These are phyloP conservation scores for Cyberlindnera petersonii DNA, from an alignment of 805 yeast genomes.

Conservation along the genomic window DNA sequence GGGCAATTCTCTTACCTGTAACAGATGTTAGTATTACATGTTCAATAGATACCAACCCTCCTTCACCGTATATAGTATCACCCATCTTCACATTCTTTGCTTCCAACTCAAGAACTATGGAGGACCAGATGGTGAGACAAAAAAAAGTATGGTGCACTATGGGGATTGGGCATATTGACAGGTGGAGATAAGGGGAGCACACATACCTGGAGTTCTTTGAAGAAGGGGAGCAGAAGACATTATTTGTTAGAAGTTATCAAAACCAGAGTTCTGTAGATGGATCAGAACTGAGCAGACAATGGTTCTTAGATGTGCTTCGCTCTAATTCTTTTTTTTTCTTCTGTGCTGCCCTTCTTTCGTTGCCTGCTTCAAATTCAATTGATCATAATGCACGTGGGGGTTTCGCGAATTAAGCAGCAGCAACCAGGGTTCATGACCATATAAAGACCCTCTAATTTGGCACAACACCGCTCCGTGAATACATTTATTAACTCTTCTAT, in stretches of 20 bases:
- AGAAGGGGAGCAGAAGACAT: conserved; percentile 73
- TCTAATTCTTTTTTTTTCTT: not conserved
- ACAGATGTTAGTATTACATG: too few species aligned
- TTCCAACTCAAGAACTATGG: too few species aligned
- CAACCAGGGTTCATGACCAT: not conserved
- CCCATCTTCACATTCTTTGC: too few species aligned
- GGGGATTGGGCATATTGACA: not conserved
- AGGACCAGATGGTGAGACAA: not conserved
- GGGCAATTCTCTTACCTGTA: conserved; percentile 82
- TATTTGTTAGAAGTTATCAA: too few species aligned
- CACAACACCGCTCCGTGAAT: too few species aligned
- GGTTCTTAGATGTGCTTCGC: not conserved
- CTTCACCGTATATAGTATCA: too few species aligned
- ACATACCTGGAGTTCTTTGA: conserved; percentile 65
- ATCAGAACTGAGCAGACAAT: too few species aligned
- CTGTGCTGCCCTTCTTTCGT: not conserved
- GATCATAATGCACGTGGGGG: conserved; percentile 2
- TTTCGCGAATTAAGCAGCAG: not conserved
- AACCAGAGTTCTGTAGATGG: too few species aligned
- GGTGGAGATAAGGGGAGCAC: not conserved
- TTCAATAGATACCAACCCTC: too few species aligned
- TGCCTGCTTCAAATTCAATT: conserved; percentile 1
- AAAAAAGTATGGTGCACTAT: not conserved
- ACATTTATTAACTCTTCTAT: too few species aligned
- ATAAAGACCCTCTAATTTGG: too few species aligned